These are phyloP conservation scores for Talaromyces nanjingensis DNA, from an alignment of 495 filamentous ascomycete species.

Conservation along the genomic window DNA sequence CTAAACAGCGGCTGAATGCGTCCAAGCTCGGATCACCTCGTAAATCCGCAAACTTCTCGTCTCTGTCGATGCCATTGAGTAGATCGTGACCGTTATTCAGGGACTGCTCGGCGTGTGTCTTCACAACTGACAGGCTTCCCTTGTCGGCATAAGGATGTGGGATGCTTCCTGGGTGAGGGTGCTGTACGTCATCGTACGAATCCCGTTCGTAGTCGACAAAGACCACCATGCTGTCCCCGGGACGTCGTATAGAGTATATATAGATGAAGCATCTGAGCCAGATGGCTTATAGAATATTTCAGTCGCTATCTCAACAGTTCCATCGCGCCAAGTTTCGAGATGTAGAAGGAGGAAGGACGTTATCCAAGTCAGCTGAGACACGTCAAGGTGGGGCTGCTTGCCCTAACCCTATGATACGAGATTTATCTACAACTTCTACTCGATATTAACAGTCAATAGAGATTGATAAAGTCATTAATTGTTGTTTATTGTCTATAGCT, in stretches of 20 bases:
- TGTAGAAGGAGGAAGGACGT: background rate
- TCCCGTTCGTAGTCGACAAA: constrained; percentile 39
- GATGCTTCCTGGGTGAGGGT: constrained; percentile 15
- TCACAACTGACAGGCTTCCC: constrained; percentile 1
- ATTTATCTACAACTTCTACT: background rate
- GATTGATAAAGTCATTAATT: background rate
- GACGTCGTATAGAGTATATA: background rate
- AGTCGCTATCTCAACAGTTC: background rate
- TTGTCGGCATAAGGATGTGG: constrained; percentile 15
- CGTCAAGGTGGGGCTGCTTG: background rate
- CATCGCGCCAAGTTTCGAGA: background rate
- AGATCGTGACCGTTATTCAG: constrained; percentile 13
- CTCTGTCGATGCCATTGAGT: background rate
- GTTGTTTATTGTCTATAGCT: background rate
- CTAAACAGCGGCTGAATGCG: constrained; percentile 68
- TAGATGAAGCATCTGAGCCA: background rate
- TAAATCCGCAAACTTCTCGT: constrained; percentile 13
- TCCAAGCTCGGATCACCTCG: constrained; percentile 56
- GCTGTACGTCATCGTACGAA: constrained; percentile 19
- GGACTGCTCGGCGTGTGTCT: background rate
- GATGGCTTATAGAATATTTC: background rate
- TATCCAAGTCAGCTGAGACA: background rate
- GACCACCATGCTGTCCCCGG: constrained; percentile 34
- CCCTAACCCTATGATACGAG: constrained; percentile 1
- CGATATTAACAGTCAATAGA: background rate